Conservation (phyloP, 768 basidiomycete genomes). For the Boletus speciosus region DNA sequence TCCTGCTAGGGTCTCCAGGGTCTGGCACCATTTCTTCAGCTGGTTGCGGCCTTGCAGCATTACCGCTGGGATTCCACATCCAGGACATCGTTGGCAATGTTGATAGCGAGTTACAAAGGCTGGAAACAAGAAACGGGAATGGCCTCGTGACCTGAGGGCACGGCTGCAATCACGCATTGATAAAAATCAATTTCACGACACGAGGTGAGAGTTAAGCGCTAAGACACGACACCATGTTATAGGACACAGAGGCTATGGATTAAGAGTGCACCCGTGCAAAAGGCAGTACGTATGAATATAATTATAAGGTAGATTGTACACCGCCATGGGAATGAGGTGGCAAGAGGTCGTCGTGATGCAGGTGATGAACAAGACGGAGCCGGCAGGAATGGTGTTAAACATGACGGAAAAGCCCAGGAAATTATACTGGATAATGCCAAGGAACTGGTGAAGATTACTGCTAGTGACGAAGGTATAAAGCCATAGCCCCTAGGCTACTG, state of each 20-base stretch:
- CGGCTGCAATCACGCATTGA: not conserved
- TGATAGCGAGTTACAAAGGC: not conserved
- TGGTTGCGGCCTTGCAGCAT: conserved; percentile 36
- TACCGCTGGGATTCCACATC: conserved; percentile 48
- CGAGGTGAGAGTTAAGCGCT: not conserved
- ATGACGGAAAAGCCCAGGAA: conserved; percentile 22
- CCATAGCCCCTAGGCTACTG: conserved; percentile 14
- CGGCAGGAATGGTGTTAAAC: conserved; percentile 24
- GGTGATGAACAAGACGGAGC: conserved; percentile 22
- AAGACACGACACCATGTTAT: conserved; percentile 18
- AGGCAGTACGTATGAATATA: conserved; percentile 34
- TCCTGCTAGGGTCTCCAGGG: conserved; percentile 59
- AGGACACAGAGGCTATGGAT: conserved; percentile 22
- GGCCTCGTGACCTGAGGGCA: not conserved
- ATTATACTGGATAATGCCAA: conserved; percentile 30
- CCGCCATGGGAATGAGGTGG: conserved; percentile 22
- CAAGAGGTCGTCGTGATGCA: conserved; percentile 26
- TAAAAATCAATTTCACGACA: not conserved
- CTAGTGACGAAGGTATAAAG: conserved; percentile 29
- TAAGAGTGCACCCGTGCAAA: conserved; percentile 29
- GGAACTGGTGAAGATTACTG: conserved; percentile 29
- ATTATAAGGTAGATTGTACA: conserved; percentile 37
- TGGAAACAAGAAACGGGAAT: not conserved
- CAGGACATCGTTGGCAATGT: conserved; percentile 52
- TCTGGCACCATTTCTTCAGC: conserved; percentile 55